These are phyloP conservation scores for Carex kokanica DNA, from an alignment of 176 grass and related monocot genomes.

Conservation along the genomic window DNA sequence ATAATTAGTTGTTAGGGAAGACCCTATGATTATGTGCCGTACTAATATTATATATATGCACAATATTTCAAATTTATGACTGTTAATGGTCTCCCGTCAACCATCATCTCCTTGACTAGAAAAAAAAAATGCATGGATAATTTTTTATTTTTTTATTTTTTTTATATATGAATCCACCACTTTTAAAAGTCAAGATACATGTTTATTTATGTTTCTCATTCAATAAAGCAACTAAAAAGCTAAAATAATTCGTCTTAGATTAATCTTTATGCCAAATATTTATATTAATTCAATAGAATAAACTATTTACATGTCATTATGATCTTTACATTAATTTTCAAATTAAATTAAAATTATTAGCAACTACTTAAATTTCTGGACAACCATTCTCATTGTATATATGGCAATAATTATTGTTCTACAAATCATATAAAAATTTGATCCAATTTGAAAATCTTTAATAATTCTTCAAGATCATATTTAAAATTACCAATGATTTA, in stretches of 20 bases:
- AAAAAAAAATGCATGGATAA: background rate
- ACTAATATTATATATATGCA: background rate
- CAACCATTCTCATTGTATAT: too few species aligned
- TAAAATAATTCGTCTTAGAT: background rate
- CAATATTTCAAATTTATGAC: too few species aligned
- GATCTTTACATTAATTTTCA: background rate
- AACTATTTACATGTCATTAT: background rate
- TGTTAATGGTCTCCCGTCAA: background rate
- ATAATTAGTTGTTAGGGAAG: background rate
- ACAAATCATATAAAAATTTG: too few species aligned
- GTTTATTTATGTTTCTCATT: background rate
- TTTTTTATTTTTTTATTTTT: background rate
- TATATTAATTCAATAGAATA: background rate
- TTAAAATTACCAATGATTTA: background rate
- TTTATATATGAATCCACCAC: background rate
- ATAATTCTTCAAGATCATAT: background rate
- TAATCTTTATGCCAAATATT: background rate
- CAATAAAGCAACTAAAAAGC: background rate
- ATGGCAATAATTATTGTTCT: too few species aligned
- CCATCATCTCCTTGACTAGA: background rate
- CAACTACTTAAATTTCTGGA: background rate
- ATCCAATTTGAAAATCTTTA: background rate
- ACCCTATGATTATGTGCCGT: background rate
- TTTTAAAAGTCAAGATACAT: background rate
- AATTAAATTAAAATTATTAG: background rate